Percentiles rank a stretch among this genome's conserved stretches.
Conservation (phyloP, 1,284 basidiomycete species). For the Naganishia albida region DNA sequence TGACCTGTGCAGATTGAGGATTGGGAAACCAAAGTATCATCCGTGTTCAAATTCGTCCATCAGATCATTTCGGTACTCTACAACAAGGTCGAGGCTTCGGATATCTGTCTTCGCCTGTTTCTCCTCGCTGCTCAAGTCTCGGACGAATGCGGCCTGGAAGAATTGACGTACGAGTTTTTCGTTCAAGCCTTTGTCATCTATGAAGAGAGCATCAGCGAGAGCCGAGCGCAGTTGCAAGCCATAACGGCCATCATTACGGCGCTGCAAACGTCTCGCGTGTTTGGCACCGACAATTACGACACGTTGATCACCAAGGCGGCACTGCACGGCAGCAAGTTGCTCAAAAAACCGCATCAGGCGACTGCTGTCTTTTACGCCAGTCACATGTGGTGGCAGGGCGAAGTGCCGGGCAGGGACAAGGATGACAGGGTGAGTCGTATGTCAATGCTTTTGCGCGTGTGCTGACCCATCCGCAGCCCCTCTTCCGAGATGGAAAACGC, state of each 20-base stretch:
- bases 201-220: conserved; percentile 91
- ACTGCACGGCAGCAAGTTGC: conserved; percentile 83
- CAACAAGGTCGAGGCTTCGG: conserved; percentile 84
- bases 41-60: conserved; percentile 86
- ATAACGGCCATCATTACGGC: conserved; percentile 89
- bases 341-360: conserved; percentile 96
- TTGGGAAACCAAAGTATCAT: conserved; percentile 76
- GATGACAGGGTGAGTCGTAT: conserved; percentile 54
- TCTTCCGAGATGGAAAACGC: conserved; percentile 89
- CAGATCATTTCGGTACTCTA: conserved; percentile 87
- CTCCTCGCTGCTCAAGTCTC: conserved; percentile 90
- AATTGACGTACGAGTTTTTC: conserved; percentile 91
- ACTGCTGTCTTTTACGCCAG: conserved; percentile 90
- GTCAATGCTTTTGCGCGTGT: not conserved
- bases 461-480: conserved; percentile 60
- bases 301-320: conserved; percentile 94
- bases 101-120: conserved; percentile 85
- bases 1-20: conserved; percentile 65
- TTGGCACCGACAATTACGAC: conserved; percentile 88
- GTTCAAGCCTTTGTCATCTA: conserved; percentile 94
- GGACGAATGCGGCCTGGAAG: conserved; percentile 88
- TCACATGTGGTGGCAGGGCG: conserved; percentile 94
- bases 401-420: conserved; percentile 56
- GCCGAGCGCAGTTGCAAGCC: conserved; percentile 85
- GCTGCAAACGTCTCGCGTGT: conserved; percentile 78